Conservation (phyloP, 75 land plant genomes). For the Cunninghamia lanceolata region DNA sequence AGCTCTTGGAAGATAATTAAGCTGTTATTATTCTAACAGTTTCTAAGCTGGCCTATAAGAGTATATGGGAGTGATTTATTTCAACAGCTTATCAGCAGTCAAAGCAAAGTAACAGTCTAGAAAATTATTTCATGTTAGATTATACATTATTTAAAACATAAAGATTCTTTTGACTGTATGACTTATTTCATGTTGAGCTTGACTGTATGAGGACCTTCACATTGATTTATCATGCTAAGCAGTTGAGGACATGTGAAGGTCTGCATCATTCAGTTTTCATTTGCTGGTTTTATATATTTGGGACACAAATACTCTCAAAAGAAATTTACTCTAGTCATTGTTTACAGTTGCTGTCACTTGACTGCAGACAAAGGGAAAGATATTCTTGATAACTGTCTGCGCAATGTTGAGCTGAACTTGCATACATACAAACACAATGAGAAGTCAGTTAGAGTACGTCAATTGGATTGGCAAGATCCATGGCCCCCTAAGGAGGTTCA, state of each 20-base stretch:
- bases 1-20: background rate
- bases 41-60: background rate
- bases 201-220: background rate
- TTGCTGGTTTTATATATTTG: background rate
- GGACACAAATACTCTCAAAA: background rate
- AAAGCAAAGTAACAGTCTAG: background rate
- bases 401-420: constrained; percentile 59
- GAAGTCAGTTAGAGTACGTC: constrained; percentile 52
- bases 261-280: background rate
- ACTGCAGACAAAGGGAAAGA: constrained; percentile 58
- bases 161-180: background rate
- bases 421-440: constrained; percentile 21
- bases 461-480: constrained; percentile 71
- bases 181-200: background rate
- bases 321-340: background rate
- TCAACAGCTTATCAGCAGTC: background rate
- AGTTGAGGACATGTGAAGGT: background rate
- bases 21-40: background rate
- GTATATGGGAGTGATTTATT: background rate
- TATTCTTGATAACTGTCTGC: constrained; percentile 72
- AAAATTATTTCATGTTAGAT: background rate
- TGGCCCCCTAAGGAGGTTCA: constrained; percentile 66
- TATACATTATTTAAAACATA: background rate
- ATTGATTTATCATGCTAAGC: background rate
- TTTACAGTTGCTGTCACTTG: background rate